These are phyloP conservation scores for Leishmania gerbilli DNA, from an alignment of 208 protist genomes.

Conservation along the genomic window DNA sequence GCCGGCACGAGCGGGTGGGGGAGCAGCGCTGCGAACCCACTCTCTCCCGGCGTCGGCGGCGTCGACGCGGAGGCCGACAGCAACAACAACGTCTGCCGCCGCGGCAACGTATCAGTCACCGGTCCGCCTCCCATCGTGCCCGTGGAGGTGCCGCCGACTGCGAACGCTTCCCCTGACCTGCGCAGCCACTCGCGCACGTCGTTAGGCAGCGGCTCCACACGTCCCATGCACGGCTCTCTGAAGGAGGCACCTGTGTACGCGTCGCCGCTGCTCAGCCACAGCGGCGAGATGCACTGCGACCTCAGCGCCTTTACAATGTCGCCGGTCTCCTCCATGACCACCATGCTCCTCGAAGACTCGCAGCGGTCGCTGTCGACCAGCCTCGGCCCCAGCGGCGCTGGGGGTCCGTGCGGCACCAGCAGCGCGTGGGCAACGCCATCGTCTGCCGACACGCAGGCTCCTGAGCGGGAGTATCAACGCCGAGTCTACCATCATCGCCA, in stretches of 20 bases:
- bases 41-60: slow-evolving; percentile 4
- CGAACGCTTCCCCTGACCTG: background rate
- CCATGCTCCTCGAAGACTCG: background rate
- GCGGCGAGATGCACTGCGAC: background rate
- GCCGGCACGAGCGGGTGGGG: background rate
- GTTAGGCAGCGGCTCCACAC: background rate
- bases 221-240: background rate
- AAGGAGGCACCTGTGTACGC: background rate
- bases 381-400: slow-evolving; percentile 1
- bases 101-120: background rate
- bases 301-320: background rate
- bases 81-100: background rate
- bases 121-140: background rate
- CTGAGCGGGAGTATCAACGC: background rate
- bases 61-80: background rate
- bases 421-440: background rate
- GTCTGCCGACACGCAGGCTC: background rate
- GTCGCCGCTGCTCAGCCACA: background rate
- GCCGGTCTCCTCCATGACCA: background rate
- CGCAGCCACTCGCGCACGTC: background rate
- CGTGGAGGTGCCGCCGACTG: background rate
- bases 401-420: background rate
- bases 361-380: slow-evolving; percentile 4
- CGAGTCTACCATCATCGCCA: background rate
- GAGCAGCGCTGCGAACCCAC: background rate